Conservation (phyloP, 2,329 filamentous ascomycete species). For the Botryosphaeria dothidea region DNA sequence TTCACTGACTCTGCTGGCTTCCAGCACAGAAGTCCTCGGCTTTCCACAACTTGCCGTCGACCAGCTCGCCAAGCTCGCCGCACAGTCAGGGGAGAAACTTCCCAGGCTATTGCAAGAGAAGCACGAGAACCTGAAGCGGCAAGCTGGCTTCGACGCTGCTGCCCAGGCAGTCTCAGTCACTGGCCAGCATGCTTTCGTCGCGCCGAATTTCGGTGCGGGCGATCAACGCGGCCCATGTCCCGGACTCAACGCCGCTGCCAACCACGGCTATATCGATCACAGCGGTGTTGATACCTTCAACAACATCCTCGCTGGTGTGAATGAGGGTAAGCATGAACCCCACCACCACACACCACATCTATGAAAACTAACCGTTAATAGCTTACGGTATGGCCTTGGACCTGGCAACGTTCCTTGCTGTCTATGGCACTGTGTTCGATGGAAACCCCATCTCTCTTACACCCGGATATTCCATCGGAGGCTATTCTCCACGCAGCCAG, state of each 20-base stretch:
- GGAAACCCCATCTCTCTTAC: too few species aligned
- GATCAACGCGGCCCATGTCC: slow-evolving; percentile 34
- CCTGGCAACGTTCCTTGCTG: slow-evolving; percentile 35
- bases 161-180: neutral
- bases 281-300: slow-evolving; percentile 1
- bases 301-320: neutral
- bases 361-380: too few species aligned
- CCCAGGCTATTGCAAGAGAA: neutral
- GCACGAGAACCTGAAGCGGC: neutral
- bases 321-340: slow-evolving; percentile 10
- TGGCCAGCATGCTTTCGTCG: slow-evolving; percentile 4
- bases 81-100: neutral
- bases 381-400: slow-evolving; percentile 28
- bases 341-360: neutral
- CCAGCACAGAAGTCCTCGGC: neutral
- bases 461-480: too few species aligned
- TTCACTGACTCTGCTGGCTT: neutral
- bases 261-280: slow-evolving; percentile 35
- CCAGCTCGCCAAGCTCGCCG: neutral
- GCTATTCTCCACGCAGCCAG: too few species aligned
- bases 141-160: neutral
- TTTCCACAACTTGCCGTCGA: neutral
- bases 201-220: slow-evolving; percentile 18
- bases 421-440: slow-evolving; percentile 37
- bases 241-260: slow-evolving; percentile 35